Evolutionary conservation across 1,284 basidiomycete species (phyloP).

Genomic region (Ceratobasidium theobromae): DNA sequence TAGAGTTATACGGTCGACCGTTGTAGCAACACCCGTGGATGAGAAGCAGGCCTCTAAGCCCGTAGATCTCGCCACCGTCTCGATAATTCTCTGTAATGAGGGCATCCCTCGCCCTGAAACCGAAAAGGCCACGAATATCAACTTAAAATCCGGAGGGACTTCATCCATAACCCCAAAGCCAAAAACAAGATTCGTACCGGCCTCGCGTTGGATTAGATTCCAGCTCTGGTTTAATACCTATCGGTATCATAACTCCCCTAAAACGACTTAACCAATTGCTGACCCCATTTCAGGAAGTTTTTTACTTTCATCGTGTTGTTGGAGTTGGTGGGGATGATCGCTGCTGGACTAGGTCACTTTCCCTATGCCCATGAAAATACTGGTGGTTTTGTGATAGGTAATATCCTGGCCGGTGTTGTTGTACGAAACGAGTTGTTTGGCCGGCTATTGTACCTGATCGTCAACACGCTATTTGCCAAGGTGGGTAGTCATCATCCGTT

Average conservation of each 20-base stretch:
- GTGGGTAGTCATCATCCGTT: conserved; percentile 41
- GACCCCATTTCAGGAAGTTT: conserved; percentile 60
- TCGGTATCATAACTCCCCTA: conserved; percentile 39
- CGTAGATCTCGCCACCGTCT: conserved; percentile 1
- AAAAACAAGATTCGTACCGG: conserved; percentile 33
- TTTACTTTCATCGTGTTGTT: conserved; percentile 59
- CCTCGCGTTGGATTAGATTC: conserved; percentile 55
- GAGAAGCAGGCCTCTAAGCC: not conserved
- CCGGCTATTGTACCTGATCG: conserved; percentile 57
- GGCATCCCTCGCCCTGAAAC: not conserved
- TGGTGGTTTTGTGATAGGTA: conserved; percentile 65
- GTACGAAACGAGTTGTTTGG: conserved; percentile 65
- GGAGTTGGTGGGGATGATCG: conserved; percentile 60
- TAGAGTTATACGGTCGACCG: not conserved
- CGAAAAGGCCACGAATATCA: not conserved
- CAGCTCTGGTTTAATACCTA: conserved; percentile 65
- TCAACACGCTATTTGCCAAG: conserved; percentile 67
- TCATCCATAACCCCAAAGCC: conserved; percentile 31
- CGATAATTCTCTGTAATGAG: not conserved
- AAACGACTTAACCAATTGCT: not conserved
- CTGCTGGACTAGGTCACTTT: conserved; percentile 66
- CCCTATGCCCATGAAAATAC: conserved; percentile 60
- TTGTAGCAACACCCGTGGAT: conserved; percentile 5
- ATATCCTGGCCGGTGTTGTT: conserved; percentile 55
- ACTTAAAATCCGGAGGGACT: not conserved